Conservation (phyloP, 164 flowering plant species). For the Vitis rotundifolia region DNA sequence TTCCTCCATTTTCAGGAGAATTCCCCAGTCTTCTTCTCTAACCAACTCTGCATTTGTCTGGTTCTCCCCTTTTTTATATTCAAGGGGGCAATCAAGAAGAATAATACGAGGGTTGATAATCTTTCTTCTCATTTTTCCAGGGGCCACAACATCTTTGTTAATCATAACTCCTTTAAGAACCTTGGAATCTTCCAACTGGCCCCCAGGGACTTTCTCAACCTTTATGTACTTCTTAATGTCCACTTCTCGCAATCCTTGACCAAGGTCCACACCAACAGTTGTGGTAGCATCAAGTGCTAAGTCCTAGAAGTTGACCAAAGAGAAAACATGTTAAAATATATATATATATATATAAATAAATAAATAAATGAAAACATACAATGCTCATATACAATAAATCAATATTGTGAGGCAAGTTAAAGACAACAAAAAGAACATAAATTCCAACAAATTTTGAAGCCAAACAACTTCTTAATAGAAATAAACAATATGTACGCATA, state of each 20-base stretch:
- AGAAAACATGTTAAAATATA: background rate
- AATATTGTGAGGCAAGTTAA: too few relatives aligned
- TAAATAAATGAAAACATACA: too few relatives aligned
- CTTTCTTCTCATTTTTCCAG: conserved; percentile 96
- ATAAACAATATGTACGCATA: too few relatives aligned
- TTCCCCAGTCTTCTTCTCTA: conserved; percentile 91
- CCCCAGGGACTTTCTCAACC: conserved; percentile 96
- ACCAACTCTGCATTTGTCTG: conserved; percentile 96
- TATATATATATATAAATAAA: too few relatives aligned
- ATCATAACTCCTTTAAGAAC: conserved; percentile 95
- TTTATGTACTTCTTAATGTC: conserved; percentile 92
- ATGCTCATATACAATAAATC: too few relatives aligned
- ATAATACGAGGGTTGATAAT: conserved; percentile 87
- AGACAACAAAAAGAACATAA: too few relatives aligned
- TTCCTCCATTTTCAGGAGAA: conserved; percentile 84
- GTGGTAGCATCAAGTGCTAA: conserved; percentile 89
- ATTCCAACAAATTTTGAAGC: too few relatives aligned
- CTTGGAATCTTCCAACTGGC: conserved; percentile 89
- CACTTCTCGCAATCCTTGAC: conserved; percentile 88
- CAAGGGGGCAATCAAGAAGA: conserved; percentile 91
- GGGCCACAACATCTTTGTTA: conserved; percentile 93
- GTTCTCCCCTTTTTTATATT: conserved; percentile 96
- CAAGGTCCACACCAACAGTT: conserved; percentile 87
- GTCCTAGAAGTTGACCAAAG: conserved; percentile 47
- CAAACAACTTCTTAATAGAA: too few relatives aligned